Evolutionary conservation across 2,329 filamentous ascomycete genomes (phyloP).

Genomic region (Pochonia chlamydosporia): DNA sequence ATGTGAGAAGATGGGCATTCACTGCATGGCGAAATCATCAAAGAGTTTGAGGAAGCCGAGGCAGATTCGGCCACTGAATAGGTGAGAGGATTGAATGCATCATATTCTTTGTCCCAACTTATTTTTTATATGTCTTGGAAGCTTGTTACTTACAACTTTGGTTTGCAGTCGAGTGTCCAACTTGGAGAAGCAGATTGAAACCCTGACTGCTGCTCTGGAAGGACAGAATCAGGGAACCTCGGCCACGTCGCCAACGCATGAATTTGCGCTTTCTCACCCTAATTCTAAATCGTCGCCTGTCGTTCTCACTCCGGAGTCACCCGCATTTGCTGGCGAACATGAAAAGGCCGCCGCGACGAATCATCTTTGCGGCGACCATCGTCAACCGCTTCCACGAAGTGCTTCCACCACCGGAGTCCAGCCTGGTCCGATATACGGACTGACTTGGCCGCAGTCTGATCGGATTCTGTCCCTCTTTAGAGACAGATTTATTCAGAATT

Average conservation of each 20-base stretch:
- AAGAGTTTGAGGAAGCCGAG: constrained; percentile 24
- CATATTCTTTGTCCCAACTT: too few species aligned
- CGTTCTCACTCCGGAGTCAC: constrained; percentile 2
- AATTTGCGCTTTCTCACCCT: neutral
- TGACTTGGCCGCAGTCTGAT: constrained; percentile 34
- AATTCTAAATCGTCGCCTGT: constrained; percentile 4
- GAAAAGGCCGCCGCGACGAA: neutral
- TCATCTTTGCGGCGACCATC: neutral
- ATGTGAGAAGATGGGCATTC: constrained; percentile 15
- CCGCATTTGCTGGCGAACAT: neutral
- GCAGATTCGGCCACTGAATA: constrained; percentile 20
- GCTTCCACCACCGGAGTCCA: neutral
- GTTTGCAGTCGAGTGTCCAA: constrained; percentile 18
- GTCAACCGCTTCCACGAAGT: neutral
- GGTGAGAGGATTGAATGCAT: constrained; percentile 14
- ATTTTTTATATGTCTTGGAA: neutral
- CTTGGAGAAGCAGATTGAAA: constrained; percentile 18
- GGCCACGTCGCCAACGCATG: neutral
- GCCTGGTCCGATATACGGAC: constrained; percentile 23
- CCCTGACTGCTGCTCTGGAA: constrained; percentile 11
- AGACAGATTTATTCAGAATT: constrained; percentile 25
- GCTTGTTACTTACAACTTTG: neutral
- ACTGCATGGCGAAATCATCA: constrained; percentile 22
- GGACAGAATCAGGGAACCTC: constrained; percentile 1
- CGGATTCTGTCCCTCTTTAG: constrained; percentile 28